Conservation (phyloP, 2,329 filamentous ascomycete species). For the Macrophomina phaseolina region DNA sequence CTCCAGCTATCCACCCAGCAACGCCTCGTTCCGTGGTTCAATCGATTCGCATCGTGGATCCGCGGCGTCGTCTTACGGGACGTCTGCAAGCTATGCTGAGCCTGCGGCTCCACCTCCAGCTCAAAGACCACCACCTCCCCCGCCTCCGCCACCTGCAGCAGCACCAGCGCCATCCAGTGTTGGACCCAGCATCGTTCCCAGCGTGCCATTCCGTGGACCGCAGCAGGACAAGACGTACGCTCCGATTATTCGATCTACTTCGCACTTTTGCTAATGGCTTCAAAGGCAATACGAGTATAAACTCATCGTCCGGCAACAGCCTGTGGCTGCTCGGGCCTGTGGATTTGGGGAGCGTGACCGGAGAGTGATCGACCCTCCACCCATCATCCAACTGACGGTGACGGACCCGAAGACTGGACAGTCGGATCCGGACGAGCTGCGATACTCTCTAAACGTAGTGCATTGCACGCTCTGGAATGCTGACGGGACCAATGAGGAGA, state of each 20-base stretch:
- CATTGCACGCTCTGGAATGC: constrained; percentile 79
- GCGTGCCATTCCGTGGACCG: constrained; percentile 22
- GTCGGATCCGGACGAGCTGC: constrained; percentile 63
- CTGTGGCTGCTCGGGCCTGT: constrained; percentile 77
- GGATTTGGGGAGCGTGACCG: constrained; percentile 84
- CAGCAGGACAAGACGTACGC: constrained; percentile 27
- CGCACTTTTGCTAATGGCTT: constrained; percentile 21
- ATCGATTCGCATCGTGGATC: constrained; percentile 46
- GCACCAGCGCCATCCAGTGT: constrained; percentile 35
- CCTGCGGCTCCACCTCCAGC: constrained; percentile 38
- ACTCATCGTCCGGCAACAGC: constrained; percentile 75
- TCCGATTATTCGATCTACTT: neutral
- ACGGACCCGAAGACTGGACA: constrained; percentile 60
- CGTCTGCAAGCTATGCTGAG: constrained; percentile 36
- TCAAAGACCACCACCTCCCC: constrained; percentile 22
- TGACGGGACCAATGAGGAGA: constrained; percentile 69
- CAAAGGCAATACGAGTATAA: constrained; percentile 45
- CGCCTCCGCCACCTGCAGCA: constrained; percentile 28
- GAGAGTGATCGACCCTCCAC: constrained; percentile 81
- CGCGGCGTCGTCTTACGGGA: constrained; percentile 39
- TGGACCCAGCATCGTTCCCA: constrained; percentile 30
- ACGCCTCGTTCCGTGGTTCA: constrained; percentile 45
- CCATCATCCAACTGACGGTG: constrained; percentile 76
- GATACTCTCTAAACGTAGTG: constrained; percentile 71
- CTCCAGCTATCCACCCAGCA: constrained; percentile 46